These are phyloP conservation scores for Sclerotiophoma versabilis DNA, from an alignment of 2,329 filamentous ascomycete species.

Conservation along the genomic window DNA sequence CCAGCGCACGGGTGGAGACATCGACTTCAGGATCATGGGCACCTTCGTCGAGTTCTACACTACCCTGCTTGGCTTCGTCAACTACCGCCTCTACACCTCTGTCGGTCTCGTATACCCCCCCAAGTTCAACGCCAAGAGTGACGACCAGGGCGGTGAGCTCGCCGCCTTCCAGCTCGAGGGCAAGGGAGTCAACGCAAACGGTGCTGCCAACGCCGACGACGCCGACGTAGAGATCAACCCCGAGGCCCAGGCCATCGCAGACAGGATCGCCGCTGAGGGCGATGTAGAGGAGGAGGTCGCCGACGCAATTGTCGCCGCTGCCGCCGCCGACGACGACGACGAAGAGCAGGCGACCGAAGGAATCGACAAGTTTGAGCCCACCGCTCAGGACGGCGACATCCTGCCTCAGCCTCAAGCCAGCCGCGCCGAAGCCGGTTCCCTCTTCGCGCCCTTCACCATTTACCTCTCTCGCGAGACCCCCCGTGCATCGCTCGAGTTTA, in stretches of 20 bases:
- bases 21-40: constrained; percentile 99
- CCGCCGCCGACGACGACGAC: constrained; percentile 30
- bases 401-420: constrained; percentile 78
- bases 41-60: constrained; percentile 99
- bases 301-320: constrained; percentile 16
- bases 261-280: constrained; percentile 50
- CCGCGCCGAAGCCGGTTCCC: constrained; percentile 70
- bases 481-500: constrained; percentile 86
- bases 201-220: constrained; percentile 34
- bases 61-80: constrained; percentile 92
- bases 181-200: constrained; percentile 59
- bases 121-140: constrained; percentile 86
- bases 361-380: constrained; percentile 91
- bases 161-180: constrained; percentile 91
- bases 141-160: constrained; percentile 88
- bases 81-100: constrained; percentile 92
- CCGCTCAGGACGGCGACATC: constrained; percentile 82
- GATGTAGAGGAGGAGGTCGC: constrained; percentile 51
- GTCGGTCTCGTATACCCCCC: constrained; percentile 94
- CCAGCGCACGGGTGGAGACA: constrained; percentile 88
- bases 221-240: constrained; percentile 43
- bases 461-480: constrained; percentile 95
- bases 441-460: constrained; percentile 90
- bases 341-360: constrained; percentile 51
- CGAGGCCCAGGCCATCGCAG: constrained; percentile 58